Base-by-base conservation (phyloP, 768 basidiomycete genomes). In the Lactarius tabidus region DNA sequence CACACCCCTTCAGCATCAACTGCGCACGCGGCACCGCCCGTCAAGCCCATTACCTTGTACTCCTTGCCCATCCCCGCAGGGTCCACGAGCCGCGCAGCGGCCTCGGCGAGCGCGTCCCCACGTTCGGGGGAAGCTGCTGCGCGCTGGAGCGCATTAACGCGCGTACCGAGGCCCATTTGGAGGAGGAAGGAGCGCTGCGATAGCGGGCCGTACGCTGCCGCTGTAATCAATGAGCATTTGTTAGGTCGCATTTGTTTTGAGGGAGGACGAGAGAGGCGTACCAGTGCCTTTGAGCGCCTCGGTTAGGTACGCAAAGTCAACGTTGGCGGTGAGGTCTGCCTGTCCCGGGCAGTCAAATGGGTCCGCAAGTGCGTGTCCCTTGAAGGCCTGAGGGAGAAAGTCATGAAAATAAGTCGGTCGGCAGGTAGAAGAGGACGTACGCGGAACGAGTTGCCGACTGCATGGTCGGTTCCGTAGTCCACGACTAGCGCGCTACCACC, bases 261-360 rank as follows among this genome's bases (percentile, higher is more conserved):
- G 31, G 18, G 18, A 33, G 54, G 26, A 51, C n/a, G 29, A 59
- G 64, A 38, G 20, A 38, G 26, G 74, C 83, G 31, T 64, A 91
- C 92, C 90, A 3, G 85, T 76, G 60, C 83, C 85, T 1, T 74
- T 73, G 67, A 94, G 79, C 0, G 91, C 87, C 76, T 97, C 93
- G 72, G 83, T 82, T 54, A 98, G 80, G 73, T 91, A 92, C 0
- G 87, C 84, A 76, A 98, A 98, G 76, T 99, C 95, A 56, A 99
- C 96, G 72, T 98, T 97, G n/a, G 90, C 88, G 0, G 97, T 99
- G 55, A 98, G 77, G 75, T 99, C 97, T 48, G 91, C 89, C 48
- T 90, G 82, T 20, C 97, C 97, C 0, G 95, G 95, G 12, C 81
- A 78, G 59, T 89, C 81, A 72, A 98, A 96, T 4, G 91, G 80